Percentiles rank a stretch among this genome's conserved stretches.
These are phyloP conservation scores for Phanerodontia chrysosporium DNA, from an alignment of 768 basidiomycete species.

Conservation along the genomic window DNA sequence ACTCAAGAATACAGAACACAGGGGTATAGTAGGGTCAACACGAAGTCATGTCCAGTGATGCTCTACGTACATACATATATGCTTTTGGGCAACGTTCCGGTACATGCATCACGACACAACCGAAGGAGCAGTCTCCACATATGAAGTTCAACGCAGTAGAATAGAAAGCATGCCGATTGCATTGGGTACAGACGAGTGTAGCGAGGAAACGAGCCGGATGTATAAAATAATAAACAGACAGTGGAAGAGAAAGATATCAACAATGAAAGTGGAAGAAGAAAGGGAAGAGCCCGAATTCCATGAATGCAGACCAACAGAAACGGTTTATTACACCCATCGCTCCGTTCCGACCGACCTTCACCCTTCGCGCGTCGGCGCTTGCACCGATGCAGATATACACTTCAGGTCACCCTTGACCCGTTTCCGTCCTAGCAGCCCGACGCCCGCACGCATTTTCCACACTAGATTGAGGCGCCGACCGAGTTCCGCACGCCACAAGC, in stretches of 20 bases:
- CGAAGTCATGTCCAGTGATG: background rate
- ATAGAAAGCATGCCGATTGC: slow-evolving; percentile 5
- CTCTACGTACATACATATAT: background rate
- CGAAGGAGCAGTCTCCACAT: background rate
- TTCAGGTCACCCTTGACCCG: background rate
- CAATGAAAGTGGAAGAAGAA: background rate
- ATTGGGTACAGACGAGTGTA: slow-evolving; percentile 5
- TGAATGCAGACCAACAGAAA: background rate
- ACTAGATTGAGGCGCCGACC: background rate
- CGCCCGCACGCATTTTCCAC: background rate
- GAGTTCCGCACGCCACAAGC: too few relatives aligned
- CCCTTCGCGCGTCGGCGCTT: background rate
- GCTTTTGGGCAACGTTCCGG: background rate
- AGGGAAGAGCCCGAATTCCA: background rate
- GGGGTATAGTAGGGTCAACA: background rate
- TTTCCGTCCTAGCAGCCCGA: background rate
- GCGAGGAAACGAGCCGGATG: background rate
- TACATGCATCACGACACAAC: background rate
- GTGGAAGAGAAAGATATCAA: background rate
- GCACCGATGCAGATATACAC: background rate
- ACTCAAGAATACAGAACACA: too few relatives aligned
- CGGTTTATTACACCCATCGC: slow-evolving; percentile 1
- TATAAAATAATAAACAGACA: slow-evolving; percentile 4
- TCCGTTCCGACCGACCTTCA: background rate
- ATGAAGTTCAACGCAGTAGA: background rate